Evolutionary conservation across 371 early-diverging fungal genomes (phyloP), one percentile per base, ranked within the genome.

Genomic region (Parasitella parasitica): DNA sequence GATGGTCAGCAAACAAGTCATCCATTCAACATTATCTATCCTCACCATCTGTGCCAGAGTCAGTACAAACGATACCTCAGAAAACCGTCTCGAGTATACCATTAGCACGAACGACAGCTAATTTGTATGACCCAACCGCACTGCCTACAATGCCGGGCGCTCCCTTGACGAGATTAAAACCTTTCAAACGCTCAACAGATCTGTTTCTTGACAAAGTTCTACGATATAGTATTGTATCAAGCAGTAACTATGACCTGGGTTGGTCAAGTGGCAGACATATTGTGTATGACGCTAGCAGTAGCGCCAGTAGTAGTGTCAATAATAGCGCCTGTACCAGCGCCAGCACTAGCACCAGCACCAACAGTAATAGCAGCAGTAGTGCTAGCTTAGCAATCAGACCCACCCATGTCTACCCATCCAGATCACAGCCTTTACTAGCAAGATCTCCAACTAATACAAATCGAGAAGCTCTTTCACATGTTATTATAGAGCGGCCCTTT

Each of bases 1-100:
- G 86, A 16, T 87, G 86, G 86, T 61, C 56, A 5, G 80, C 73
- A 4, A 81, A 89, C 65, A 64, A 72, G 28, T 59, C 72, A 3
- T 66, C 82, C 36, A 76, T 87, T 30, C 60, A 73, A 35, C 60
- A 62, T 55, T 81, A 85, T 66, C 66, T 90, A 30, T 27, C 53
- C n/a, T 30, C 18, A 37, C 6, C 46, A 35, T 9, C n/a, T 11
- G 43, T 11, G 3, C 20, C 22, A 43, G 32, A 43, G 18, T n/a
- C 43, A 7, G 8, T 32, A 20, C 22, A 43, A 8, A 43, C 22
- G 11, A 53, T 34, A 49, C 58, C 36, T 15, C 55, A 59, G 24
- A 59, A 22, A 7, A 55, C 63, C 11, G 22, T 52, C 20, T 55
- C 39, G 4, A 27, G 38, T n/a, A 55, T 55, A 28, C 41, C 75